Conservation (phyloP, 2,329 filamentous ascomycete species). For the Pseudogymnoascus sp. region DNA sequence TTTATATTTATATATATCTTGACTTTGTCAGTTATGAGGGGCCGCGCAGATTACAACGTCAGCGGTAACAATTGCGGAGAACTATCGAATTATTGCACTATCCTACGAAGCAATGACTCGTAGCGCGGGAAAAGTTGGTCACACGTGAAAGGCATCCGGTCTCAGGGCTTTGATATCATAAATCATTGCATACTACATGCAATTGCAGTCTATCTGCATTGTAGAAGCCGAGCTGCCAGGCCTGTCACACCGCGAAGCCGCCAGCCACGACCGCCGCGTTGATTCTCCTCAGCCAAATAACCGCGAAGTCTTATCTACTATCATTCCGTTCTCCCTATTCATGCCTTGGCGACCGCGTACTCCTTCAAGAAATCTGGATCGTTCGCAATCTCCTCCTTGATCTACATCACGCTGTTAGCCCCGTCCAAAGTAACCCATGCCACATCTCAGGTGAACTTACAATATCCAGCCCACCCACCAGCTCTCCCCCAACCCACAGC, state of each 20-base stretch:
- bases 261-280: background rate
- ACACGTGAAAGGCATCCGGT: background rate
- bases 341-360: slow-evolving; percentile 45
- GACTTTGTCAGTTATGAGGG: background rate
- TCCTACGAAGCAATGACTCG: background rate
- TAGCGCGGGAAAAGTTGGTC: background rate
- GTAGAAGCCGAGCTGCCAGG: background rate
- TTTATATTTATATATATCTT: too few relatives aligned
- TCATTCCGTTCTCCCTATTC: background rate
- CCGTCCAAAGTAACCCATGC: slow-evolving; percentile 7
- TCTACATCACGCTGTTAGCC: slow-evolving; percentile 39
- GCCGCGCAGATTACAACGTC: background rate
- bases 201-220: background rate
- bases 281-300: background rate
- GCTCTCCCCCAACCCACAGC: slow-evolving; percentile 81
- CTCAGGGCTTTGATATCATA: background rate
- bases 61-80: background rate
- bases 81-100: background rate
- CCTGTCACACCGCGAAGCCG: background rate
- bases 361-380: slow-evolving; percentile 74
- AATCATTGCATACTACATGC: background rate
- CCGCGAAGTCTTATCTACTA: background rate
- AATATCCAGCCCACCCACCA: slow-evolving; percentile 92
- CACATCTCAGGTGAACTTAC: slow-evolving; percentile 46
- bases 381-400: slow-evolving; percentile 86